Conservation (phyloP, 225 moss, liverwort and hornwort genomes). For the Pseudisothecium myosuroides region DNA sequence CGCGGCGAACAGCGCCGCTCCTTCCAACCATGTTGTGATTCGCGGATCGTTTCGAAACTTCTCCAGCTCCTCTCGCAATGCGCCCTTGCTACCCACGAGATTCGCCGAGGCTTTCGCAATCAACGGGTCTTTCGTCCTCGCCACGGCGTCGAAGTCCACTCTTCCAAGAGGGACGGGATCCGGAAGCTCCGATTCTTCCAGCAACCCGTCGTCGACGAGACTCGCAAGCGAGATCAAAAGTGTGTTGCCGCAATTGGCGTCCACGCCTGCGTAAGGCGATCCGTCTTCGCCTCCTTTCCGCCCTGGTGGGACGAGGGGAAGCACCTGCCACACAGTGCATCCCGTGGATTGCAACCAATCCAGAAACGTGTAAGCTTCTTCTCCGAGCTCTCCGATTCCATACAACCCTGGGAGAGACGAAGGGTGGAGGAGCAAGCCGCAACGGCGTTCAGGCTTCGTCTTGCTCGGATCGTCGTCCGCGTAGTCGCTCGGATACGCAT, state of each 20-base stretch:
- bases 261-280: slow-evolving; percentile 76
- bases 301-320: slow-evolving; percentile 83
- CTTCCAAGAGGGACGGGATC: slow-evolving; percentile 19
- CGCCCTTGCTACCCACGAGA: slow-evolving; percentile 40
- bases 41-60: slow-evolving; percentile 41
- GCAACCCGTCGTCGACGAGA: slow-evolving; percentile 26
- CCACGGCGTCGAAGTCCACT: slow-evolving; percentile 53
- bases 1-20: slow-evolving; percentile 79
- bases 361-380: slow-evolving; percentile 21
- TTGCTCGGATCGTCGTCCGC: slow-evolving; percentile 29
- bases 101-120: slow-evolving; percentile 59
- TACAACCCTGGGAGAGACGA: slow-evolving; percentile 35
- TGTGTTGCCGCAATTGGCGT: slow-evolving; percentile 90
- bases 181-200: not conserved
- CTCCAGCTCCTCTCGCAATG: slow-evolving; percentile 45
- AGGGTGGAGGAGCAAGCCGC: slow-evolving; percentile 47
- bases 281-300: slow-evolving; percentile 81
- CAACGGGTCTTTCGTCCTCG: slow-evolving; percentile 57
- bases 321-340: slow-evolving; percentile 59
- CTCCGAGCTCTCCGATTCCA: slow-evolving; percentile 50
- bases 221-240: slow-evolving; percentile 65
- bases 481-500: slow-evolving; percentile 28
- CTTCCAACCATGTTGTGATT: slow-evolving; percentile 76
- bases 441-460: slow-evolving; percentile 7
- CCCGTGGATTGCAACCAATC: slow-evolving; percentile 48